Conservation (phyloP, 305 asterid species). For the Rubia peregrina region DNA sequence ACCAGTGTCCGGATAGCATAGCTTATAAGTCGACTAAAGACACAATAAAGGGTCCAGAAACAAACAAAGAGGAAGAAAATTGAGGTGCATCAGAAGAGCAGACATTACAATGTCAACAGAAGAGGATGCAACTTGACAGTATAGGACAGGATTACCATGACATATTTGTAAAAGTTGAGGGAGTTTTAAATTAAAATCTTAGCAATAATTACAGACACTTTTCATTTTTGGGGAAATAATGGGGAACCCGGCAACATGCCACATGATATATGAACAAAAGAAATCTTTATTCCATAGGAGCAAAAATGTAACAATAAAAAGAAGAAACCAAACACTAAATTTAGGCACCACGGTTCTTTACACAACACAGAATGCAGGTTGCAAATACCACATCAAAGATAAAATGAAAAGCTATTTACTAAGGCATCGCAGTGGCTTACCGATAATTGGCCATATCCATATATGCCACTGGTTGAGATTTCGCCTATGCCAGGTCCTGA, state of each 20-base stretch:
- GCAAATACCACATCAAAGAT: background rate
- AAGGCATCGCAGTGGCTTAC: constrained; percentile 32
- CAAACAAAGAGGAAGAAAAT: background rate
- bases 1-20: too few relatives aligned
- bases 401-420: background rate
- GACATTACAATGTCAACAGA: background rate
- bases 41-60: background rate
- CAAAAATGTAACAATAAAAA: background rate
- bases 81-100: background rate
- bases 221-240: background rate
- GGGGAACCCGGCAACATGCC: background rate
- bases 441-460: constrained; percentile 65
- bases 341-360: background rate
- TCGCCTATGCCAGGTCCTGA: constrained; percentile 51
- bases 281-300: background rate
- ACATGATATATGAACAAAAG: background rate
- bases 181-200: background rate
- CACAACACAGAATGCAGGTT: background rate
- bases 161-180: background rate
- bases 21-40: background rate
- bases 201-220: background rate
- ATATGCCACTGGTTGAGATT: constrained; percentile 51
- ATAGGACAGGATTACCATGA: background rate
- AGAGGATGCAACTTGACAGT: background rate
- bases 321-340: constrained; percentile 2